Percentiles rank a stretch among this genome's conserved stretches.
phyloP scores from a whole-genome alignment of 1,284 basidiomycete species.

The Boletus subluridellus region DNA sequence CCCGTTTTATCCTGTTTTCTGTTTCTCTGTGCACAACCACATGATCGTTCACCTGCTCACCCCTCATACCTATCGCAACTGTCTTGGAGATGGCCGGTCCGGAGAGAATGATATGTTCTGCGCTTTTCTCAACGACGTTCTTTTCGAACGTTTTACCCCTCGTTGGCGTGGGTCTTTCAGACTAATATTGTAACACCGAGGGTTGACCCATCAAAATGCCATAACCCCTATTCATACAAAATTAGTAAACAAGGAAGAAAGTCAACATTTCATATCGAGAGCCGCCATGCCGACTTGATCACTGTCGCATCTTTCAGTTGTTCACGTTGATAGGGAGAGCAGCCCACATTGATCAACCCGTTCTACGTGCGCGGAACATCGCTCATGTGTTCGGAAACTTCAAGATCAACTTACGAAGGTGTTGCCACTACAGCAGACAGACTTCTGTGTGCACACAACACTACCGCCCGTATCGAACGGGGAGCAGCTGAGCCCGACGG shows the following conservation, averaged over 20 bases:
- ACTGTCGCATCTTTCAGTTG: background rate
- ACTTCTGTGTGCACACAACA: conserved; percentile 3
- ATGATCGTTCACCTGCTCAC: too few species aligned
- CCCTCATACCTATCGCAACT: too few species aligned
- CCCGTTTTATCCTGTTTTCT: too few species aligned
- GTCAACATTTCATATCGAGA: background rate
- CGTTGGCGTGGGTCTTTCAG: too few species aligned
- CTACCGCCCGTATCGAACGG: background rate
- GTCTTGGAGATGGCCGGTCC: too few species aligned
- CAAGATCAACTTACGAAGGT: conserved; percentile 4
- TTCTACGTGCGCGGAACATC: background rate
- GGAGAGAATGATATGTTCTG: too few species aligned
- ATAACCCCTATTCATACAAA: background rate
- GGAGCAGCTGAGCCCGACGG: conserved; percentile 7
- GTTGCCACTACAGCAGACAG: conserved; percentile 17
- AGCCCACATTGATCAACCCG: conserved; percentile 17
- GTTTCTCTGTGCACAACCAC: too few species aligned
- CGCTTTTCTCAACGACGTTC: background rate
- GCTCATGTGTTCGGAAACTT: background rate
- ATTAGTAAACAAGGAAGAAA: background rate
- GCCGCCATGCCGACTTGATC: background rate
- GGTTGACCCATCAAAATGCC: background rate
- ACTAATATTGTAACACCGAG: background rate
- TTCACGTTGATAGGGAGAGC: conserved; percentile 9
- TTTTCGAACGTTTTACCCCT: background rate